Conservation (phyloP, 2,329 filamentous ascomycete genomes). For the Cercospora nicotianae region DNA sequence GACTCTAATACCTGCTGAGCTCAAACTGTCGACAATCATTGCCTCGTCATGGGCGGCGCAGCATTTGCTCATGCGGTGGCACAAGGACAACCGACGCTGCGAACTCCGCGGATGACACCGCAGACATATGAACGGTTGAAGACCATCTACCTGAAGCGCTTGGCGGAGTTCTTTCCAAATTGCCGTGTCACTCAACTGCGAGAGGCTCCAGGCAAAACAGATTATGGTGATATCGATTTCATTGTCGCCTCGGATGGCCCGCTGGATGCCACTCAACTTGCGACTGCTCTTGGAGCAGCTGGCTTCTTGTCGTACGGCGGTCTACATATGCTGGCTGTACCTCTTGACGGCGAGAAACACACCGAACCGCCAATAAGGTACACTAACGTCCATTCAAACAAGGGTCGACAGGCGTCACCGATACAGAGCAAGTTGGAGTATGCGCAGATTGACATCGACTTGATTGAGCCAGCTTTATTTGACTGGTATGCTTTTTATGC, state of each 20-base stretch:
- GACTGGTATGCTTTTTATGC: constrained; percentile 68
- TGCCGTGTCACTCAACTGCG: constrained; percentile 59
- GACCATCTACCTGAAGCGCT: constrained; percentile 43
- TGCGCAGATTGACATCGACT: constrained; percentile 69
- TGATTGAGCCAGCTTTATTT: constrained; percentile 51
- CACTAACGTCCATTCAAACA: constrained; percentile 14
- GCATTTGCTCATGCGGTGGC: constrained; percentile 53
- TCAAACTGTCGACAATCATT: not conserved
- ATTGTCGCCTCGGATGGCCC: constrained; percentile 48
- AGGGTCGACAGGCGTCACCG: constrained; percentile 3
- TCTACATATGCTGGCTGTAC: constrained; percentile 27
- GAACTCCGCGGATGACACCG: constrained; percentile 65
- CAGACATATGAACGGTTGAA: constrained; percentile 58
- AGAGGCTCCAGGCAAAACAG: constrained; percentile 67
- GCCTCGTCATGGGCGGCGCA: constrained; percentile 63
- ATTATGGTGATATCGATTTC: constrained; percentile 74
- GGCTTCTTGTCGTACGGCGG: constrained; percentile 26
- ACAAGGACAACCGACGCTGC: constrained; percentile 47
- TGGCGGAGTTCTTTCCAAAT: constrained; percentile 55
- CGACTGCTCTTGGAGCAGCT: constrained; percentile 49
- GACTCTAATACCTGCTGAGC: not conserved
- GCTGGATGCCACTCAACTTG: constrained; percentile 39
- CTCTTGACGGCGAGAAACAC: constrained; percentile 21
- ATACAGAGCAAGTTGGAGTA: constrained; percentile 29
- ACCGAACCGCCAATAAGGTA: constrained; percentile 17